Base-by-base conservation (phyloP, 129 eudicot species). In the Apium graveolens region DNA sequence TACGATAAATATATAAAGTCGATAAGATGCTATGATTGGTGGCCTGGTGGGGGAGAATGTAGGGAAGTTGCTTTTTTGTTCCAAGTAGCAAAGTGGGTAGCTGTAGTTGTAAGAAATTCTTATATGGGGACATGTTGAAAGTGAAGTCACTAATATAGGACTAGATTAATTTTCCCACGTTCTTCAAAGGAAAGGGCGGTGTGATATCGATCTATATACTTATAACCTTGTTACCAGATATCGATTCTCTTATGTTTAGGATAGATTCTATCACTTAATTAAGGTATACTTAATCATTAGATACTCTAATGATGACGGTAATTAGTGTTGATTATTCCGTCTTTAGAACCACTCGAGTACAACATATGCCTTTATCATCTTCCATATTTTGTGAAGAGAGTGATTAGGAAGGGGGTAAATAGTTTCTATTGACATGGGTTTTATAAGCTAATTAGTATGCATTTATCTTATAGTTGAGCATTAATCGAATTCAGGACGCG, bases 31-130 rank as follows among this genome's bases (percentile, higher is more conserved):
- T 43, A 43, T 43, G 45, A 44, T 44, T 44, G 48, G 48, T 44
- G 48, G 48, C 48, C 48, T 44, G 48, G 34, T 60, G 68, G 68
- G 68, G 32, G 16, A 60, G 65, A 53, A 53, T 53, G 63, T 53
- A 53, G 63, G 63, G 63, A 53, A 57, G 31, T 57, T 57, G 65
- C 65, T 57, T 24, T 53, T 9, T 8, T 8, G 68, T 60, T 60
- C 32, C 32, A 60, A 60, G 32, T n/a, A n/a, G 68, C 68, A 60
- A 60, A 60, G 68, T 60, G 68, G 68, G 68, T 60, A 60, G 68
- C 32, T 60, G 65, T 55, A 55, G 63, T 55, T 55, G 63, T 57
- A 60, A 60, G 68, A 60, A 60, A 60, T 60, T 60, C 68, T 60
- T 26, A 1, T 60, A 60, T 57, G 65, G 65, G 65, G 65, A 57